phyloP scores from a whole-genome alignment of 495 filamentous ascomycete genomes.

The Tuber borchii region DNA sequence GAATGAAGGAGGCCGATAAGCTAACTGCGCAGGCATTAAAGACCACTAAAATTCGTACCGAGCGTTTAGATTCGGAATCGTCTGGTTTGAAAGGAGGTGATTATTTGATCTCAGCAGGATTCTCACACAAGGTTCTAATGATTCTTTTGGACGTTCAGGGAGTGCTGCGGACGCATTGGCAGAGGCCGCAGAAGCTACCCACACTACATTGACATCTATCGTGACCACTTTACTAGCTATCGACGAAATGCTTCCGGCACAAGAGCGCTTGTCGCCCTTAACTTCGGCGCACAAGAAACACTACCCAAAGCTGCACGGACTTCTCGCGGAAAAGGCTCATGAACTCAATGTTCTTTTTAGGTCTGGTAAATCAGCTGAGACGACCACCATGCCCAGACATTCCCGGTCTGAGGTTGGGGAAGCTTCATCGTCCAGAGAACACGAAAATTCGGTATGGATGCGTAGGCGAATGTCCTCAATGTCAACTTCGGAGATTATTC shows the following conservation, averaged over 20 bases:
- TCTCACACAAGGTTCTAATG: slow-evolving; percentile 2
- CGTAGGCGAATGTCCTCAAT: slow-evolving; percentile 32
- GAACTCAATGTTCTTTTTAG: slow-evolving; percentile 37
- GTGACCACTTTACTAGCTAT: slow-evolving; percentile 41
- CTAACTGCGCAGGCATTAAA: slow-evolving; percentile 36
- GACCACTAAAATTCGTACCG: slow-evolving; percentile 36
- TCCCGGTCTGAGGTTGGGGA: slow-evolving; percentile 23
- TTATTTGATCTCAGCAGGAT: slow-evolving; percentile 10
- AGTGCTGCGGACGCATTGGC: slow-evolving; percentile 33
- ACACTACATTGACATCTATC: slow-evolving; percentile 39
- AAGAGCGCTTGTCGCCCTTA: slow-evolving; percentile 33
- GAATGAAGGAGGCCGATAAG: slow-evolving; percentile 33
- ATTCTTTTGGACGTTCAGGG: slow-evolving; percentile 17
- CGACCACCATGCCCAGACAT: slow-evolving; percentile 9
- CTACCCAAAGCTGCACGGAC: slow-evolving; percentile 37
- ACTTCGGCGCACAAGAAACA: slow-evolving; percentile 38
- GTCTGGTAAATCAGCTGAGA: slow-evolving; percentile 25
- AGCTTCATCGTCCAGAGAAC: slow-evolving; percentile 22
- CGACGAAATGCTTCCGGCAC: slow-evolving; percentile 41
- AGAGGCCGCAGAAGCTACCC: slow-evolving; percentile 37
- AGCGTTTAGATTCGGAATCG: slow-evolving; percentile 28
- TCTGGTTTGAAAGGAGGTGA: slow-evolving; percentile 36
- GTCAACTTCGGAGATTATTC: slow-evolving; percentile 16
- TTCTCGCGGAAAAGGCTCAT: slow-evolving; percentile 37
- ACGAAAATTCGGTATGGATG: slow-evolving; percentile 20